These are phyloP conservation scores for Coemansia reversa DNA, from an alignment of 192 early-diverging fungal genomes.

Conservation along the genomic window DNA sequence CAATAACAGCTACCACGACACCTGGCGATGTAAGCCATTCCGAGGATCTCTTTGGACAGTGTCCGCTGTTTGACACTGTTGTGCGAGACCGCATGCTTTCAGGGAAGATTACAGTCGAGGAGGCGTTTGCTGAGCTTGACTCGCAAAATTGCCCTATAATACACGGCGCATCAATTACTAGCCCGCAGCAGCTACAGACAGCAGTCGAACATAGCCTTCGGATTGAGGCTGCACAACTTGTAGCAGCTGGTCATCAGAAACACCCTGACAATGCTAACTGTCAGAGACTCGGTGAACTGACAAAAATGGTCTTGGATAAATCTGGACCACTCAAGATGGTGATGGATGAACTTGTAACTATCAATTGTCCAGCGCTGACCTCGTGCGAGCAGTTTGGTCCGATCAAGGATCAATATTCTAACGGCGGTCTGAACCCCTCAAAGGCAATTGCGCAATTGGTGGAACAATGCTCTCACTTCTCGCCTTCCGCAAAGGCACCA, in stretches of 20 bases:
- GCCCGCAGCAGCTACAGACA: constrained; percentile 32
- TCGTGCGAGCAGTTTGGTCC: constrained; percentile 32
- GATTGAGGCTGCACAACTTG: neutral
- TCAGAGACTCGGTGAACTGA: constrained; percentile 21
- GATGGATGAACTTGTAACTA: constrained; percentile 37
- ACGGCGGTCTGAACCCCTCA: constrained; percentile 26
- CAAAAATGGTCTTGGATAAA: constrained; percentile 19
- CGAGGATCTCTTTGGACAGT: constrained; percentile 31
- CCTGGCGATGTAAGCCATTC: neutral
- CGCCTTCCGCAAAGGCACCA: constrained; percentile 20
- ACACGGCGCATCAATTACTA: constrained; percentile 50
- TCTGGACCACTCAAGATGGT: constrained; percentile 18
- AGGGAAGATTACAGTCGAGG: constrained; percentile 36
- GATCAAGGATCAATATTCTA: constrained; percentile 25
- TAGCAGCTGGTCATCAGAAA: neutral
- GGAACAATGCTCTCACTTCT: constrained; percentile 33
- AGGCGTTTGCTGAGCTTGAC: constrained; percentile 53
- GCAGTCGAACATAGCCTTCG: constrained; percentile 25
- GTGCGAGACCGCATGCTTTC: constrained; percentile 39
- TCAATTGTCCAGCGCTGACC: constrained; percentile 33
- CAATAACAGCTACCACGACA: constrained; percentile 4
- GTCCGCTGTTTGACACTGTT: constrained; percentile 45
- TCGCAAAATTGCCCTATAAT: constrained; percentile 53
- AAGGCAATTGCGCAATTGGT: constrained; percentile 35
- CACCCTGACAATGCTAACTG: constrained; percentile 19